Conservation (phyloP, 2,329 filamentous ascomycete species). For the Xylariaceae sp. region DNA sequence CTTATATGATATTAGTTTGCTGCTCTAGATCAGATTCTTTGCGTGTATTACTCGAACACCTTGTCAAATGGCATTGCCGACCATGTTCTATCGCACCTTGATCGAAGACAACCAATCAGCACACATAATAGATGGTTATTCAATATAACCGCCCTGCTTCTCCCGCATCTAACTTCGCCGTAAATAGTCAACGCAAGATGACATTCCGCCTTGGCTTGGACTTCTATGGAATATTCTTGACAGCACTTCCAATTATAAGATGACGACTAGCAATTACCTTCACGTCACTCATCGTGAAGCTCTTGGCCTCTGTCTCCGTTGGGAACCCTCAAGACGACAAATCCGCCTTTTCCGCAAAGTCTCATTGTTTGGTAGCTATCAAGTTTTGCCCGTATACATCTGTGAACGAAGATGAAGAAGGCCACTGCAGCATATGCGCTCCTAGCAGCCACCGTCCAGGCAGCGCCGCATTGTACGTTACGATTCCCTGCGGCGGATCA, state of each 20-base stretch:
- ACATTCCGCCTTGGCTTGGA: constrained; percentile 26
- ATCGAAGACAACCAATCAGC: background rate
- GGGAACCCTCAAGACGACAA: background rate
- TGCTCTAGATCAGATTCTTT: background rate
- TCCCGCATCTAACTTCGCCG: constrained; percentile 17
- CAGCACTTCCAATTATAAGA: constrained; percentile 19
- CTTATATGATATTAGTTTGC: background rate
- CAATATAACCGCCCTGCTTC: constrained; percentile 27
- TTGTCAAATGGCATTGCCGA: constrained; percentile 17
- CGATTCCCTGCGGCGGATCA: background rate
- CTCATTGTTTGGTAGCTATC: background rate
- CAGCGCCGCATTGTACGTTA: constrained; percentile 35
- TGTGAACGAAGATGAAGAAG: constrained; percentile 25
- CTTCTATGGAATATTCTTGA: background rate
- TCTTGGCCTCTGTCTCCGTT: background rate
- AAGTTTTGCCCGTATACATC: background rate
- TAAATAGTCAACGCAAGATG: constrained; percentile 24
- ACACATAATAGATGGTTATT: constrained; percentile 12
- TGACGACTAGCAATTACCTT: constrained; percentile 5
- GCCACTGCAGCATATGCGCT: constrained; percentile 22
- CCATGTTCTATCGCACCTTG: constrained; percentile 1
- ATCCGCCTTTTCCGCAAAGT: background rate
- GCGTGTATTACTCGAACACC: constrained; percentile 11
- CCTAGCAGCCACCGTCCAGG: constrained; percentile 25
- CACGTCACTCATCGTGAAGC: background rate